phyloP scores from a whole-genome alignment of 306 rosid species.

The Casuarina glauca region DNA sequence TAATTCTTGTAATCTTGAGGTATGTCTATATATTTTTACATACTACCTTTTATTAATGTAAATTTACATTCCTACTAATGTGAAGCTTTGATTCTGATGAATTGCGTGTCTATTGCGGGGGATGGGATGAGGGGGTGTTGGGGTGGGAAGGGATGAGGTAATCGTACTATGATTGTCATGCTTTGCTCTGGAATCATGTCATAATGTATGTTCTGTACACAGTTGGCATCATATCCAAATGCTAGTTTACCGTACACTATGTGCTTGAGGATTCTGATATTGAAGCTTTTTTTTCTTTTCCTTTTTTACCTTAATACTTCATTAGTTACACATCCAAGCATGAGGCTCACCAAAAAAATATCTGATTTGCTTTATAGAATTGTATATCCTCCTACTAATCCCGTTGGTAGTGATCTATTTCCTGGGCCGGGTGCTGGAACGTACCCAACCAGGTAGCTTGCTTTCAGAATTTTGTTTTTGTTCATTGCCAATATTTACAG shows the following conservation, averaged over 20 bases:
- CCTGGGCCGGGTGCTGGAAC: constrained; percentile 87
- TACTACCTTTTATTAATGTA: too few relatives aligned
- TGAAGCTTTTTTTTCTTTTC: background rate
- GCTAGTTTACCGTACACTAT: background rate
- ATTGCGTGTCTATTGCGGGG: too few relatives aligned
- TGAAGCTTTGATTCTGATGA: too few relatives aligned
- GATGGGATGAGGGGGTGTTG: too few relatives aligned
- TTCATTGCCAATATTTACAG: background rate
- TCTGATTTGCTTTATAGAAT: constrained; percentile 41
- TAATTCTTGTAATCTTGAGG: too few relatives aligned
- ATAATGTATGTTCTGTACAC: background rate
- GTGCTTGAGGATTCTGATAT: background rate
- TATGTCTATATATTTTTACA: too few relatives aligned
- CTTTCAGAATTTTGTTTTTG: background rate
- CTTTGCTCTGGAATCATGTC: background rate
- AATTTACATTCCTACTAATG: background rate
- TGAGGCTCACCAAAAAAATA: constrained; percentile 18
- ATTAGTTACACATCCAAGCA: background rate
- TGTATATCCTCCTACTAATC: constrained; percentile 49
- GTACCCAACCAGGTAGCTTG: constrained; percentile 60
- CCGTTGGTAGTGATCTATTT: constrained; percentile 54
- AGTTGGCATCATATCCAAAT: background rate
- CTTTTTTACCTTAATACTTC: too few relatives aligned
- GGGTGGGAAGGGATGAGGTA: too few relatives aligned
- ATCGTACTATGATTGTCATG: background rate